phyloP scores from a whole-genome alignment of 2,329 filamentous ascomycete genomes.

The Leptographium lundbergii region DNA sequence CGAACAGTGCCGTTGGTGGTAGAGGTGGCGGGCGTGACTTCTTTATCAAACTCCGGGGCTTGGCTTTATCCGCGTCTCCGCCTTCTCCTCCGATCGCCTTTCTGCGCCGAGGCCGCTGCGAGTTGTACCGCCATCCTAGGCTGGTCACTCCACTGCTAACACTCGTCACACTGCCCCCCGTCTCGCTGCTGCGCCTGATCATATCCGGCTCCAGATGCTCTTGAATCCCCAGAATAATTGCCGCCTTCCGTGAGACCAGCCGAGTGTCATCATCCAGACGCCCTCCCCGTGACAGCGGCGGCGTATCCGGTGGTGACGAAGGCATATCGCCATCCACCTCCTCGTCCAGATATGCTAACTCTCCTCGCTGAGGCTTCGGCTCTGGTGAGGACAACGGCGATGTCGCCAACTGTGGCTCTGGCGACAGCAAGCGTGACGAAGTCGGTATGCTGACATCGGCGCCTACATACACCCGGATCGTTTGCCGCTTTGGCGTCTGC shows the following conservation, averaged over 20 bases:
- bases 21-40: neutral
- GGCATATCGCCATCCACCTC: neutral
- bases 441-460: slow-evolving; percentile 2
- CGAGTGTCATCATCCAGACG: slow-evolving; percentile 2
- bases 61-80: neutral
- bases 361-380: neutral
- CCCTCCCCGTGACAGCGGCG: neutral
- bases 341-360: neutral
- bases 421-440: neutral
- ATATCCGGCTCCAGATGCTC: neutral
- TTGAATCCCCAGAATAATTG: slow-evolving; percentile 10
- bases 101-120: slow-evolving; percentile 2
- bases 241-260: slow-evolving; percentile 14
- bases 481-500: slow-evolving; percentile 3
- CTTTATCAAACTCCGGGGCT: neutral
- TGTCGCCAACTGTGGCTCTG: neutral
- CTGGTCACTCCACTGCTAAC: neutral
- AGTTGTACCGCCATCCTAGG: slow-evolving; percentile 7
- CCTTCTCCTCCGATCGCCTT: neutral
- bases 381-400: neutral
- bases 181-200: neutral
- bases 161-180: neutral
- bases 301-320: neutral
- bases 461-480: slow-evolving; percentile 9
- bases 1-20: neutral